These are phyloP conservation scores for Camellia oleifera DNA, from an alignment of 179 eudicot species.

Conservation along the genomic window DNA sequence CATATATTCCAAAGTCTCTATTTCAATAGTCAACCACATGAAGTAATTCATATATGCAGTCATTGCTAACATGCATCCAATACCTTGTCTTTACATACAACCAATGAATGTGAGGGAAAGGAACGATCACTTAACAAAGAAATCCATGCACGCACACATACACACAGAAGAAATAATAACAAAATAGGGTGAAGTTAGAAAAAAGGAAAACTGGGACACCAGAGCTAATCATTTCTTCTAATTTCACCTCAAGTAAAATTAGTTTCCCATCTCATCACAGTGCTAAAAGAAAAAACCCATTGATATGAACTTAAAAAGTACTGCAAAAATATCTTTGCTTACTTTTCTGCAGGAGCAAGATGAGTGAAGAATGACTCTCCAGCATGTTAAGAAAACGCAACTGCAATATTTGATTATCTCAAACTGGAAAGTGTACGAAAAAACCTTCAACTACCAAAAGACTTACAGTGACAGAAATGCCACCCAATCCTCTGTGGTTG, in stretches of 20 bases:
- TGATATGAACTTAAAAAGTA: no score
- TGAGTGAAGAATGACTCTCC: not conserved
- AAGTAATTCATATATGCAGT: not conserved
- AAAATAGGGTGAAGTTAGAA: no score
- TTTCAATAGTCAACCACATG: not conserved
- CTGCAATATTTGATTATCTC: not conserved
- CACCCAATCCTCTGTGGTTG: slow-evolving; percentile 60
- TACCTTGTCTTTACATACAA: not conserved
- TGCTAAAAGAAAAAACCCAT: no score
- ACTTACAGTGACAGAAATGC: slow-evolving; percentile 52
- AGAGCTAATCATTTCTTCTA: no score
- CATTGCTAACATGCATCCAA: not conserved
- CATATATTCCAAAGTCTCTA: not conserved
- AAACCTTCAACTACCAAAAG: not conserved
- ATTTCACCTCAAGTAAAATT: no score
- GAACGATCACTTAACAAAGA: not conserved
- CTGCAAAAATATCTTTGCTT: no score
- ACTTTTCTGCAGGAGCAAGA: no score
- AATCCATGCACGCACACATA: not conserved
- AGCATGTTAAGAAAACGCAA: not conserved
- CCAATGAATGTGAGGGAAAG: not conserved
- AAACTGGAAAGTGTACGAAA: not conserved
- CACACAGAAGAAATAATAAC: no score
- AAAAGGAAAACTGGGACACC: no score
- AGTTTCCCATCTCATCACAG: no score